Conservation (phyloP, 768 basidiomycete genomes). For the Xerocomus brunneocitrinus region DNA sequence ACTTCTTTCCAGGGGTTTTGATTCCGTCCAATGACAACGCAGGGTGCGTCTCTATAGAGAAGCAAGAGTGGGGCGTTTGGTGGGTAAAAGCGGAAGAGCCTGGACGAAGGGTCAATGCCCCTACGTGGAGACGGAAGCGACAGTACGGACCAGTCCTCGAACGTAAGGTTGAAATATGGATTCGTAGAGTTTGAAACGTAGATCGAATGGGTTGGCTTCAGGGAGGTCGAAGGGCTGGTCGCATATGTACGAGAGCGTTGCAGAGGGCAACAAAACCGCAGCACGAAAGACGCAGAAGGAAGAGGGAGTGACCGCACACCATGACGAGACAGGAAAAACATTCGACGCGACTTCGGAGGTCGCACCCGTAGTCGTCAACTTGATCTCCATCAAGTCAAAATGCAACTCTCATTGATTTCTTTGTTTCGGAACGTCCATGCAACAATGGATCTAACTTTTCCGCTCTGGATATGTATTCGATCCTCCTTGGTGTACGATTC, state of each 20-base stretch:
- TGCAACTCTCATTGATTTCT: too few relatives aligned
- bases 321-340: constrained; percentile 27
- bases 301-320: constrained; percentile 25
- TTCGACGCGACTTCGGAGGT: constrained; percentile 12
- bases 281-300: neutral
- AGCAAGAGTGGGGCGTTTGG: constrained; percentile 69
- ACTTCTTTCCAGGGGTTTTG: constrained; percentile 99
- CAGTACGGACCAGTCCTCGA: constrained; percentile 77
- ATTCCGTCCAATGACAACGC: constrained; percentile 91
- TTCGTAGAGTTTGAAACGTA: constrained; percentile 74
- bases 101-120: constrained; percentile 28
- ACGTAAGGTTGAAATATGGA: constrained; percentile 85
- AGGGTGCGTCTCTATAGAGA: constrained; percentile 82
- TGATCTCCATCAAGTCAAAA: too few relatives aligned
- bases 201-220: constrained; percentile 45
- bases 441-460: neutral
- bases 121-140: constrained; percentile 24
- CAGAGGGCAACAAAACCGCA: neutral
- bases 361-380: neutral
- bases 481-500: constrained; percentile 1
- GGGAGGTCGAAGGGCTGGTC: constrained; percentile 10
- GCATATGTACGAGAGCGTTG: constrained; percentile 11
- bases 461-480: neutral
- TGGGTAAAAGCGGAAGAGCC: constrained; percentile 77
- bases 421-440: too few relatives aligned